Evolutionary conservation across 2,329 filamentous ascomycete species (phyloP), one percentile per base, ranked within the genome.

Genomic region (Fusarium hostae): DNA sequence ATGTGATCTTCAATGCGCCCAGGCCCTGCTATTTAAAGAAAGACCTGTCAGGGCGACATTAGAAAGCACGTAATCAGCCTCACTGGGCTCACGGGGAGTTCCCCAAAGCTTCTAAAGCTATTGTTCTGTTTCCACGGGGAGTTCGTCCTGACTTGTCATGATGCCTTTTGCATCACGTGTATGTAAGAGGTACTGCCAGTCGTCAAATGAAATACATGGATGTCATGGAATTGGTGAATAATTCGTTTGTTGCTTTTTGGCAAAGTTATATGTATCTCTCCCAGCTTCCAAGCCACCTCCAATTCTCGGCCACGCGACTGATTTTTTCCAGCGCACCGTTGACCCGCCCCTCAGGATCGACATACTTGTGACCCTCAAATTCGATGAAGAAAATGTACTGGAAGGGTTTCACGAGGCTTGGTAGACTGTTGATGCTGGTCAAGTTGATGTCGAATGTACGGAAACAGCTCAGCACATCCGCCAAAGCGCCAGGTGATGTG

Each of bases 321-420:
- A 94, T 84, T 70, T 87, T 87, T 55, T 82, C 83, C 78, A 95
- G 80, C 30, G 90, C 91, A 26, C 81, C 82, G 64, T 88, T 85
- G 20, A 94, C 90, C 67, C 85, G 84, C 6, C 86, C 87, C 57
- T 86, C 84, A 4, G 85, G 84, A 74, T 89, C 89, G 24, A 80
- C 75, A 58, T 78, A 68, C 65, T 73, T 81, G 79, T 89, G 86
- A 3, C 92, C 91, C 79, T 92, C 88, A 76, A 97, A 94, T 84
- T 98, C 95, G 34, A 98, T 91, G 78, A 98, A 95, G 83, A 98
- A 98, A 40, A 98, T 88, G 82, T 98, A 98, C 79, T 97, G 91
- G 89, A 97, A 98, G 24, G 92, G 89, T 73, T 85, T 83, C 41
- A 87, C 84, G 61, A 92, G 87, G 76, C 93, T 94, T 9, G 95